These are phyloP conservation scores for Prunus yedoensis DNA, from an alignment of 331 rosid species.

Conservation along the genomic window DNA sequence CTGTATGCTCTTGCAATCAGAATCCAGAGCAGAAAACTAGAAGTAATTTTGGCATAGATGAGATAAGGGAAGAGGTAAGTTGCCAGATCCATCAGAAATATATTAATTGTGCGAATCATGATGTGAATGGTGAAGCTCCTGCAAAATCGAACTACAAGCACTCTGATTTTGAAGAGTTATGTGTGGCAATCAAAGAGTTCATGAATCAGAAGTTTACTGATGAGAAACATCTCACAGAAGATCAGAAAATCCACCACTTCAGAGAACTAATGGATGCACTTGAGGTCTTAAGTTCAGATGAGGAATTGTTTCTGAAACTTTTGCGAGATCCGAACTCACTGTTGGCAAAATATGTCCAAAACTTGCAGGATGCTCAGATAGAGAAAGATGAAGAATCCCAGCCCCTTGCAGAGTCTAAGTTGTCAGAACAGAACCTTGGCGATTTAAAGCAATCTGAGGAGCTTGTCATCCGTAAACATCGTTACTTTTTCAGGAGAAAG, in stretches of 20 bases:
- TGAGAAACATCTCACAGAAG: slow-evolving; percentile 62
- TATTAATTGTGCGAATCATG: slow-evolving; percentile 32
- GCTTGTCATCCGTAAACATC: slow-evolving; percentile 59
- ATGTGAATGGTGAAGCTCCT: slow-evolving; percentile 42
- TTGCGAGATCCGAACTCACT: slow-evolving; percentile 73
- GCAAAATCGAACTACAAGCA: slow-evolving; percentile 39
- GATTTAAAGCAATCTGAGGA: slow-evolving; percentile 46
- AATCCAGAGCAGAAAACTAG: slow-evolving; percentile 44
- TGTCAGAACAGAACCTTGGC: slow-evolving; percentile 43
- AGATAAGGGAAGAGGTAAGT: slow-evolving; percentile 69
- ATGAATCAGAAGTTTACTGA: slow-evolving; percentile 53
- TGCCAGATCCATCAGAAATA: slow-evolving; percentile 48
- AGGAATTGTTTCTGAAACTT: slow-evolving; percentile 61
- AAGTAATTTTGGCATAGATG: slow-evolving; percentile 53
- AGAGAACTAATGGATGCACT: slow-evolving; percentile 66
- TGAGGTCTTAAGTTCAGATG: slow-evolving; percentile 67
- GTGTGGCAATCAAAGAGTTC: slow-evolving; percentile 59
- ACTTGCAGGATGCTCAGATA: slow-evolving; percentile 44
- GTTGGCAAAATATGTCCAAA: slow-evolving; percentile 58
- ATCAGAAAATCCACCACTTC: slow-evolving; percentile 52
- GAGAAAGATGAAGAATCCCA: slow-evolving; percentile 35
- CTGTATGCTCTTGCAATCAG: slow-evolving; percentile 40
- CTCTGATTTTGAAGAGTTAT: slow-evolving; percentile 54
- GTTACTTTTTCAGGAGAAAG: slow-evolving; percentile 66
- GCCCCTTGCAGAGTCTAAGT: slow-evolving; percentile 34